Percentiles rank a stretch among this genome's conserved stretches.
These are phyloP conservation scores for Trichoderma sp. DNA, from an alignment of 2,329 filamentous ascomycete genomes.

Conservation along the genomic window DNA sequence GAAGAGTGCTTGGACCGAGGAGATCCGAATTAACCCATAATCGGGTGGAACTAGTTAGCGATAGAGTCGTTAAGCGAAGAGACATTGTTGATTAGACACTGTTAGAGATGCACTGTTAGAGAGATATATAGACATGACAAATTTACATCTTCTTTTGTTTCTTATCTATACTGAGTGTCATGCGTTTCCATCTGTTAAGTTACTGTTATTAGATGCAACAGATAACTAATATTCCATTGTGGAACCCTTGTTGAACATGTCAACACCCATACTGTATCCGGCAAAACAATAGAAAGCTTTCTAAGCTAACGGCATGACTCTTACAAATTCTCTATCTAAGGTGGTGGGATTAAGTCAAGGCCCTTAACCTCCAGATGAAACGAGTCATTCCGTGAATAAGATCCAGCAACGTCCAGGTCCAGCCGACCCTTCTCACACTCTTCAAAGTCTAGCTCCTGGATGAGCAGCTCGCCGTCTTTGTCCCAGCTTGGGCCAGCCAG, in stretches of 20 bases:
- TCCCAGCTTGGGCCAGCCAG: not conserved
- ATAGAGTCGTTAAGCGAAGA: not conserved
- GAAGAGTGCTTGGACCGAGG: conserved; percentile 11
- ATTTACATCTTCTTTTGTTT: not conserved
- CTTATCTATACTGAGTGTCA: not conserved
- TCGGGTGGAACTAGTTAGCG: not conserved
- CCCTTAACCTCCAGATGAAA: not conserved
- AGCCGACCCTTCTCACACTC: conserved; percentile 2
- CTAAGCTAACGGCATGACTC: not conserved
- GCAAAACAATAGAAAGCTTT: not conserved
- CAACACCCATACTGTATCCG: not conserved
- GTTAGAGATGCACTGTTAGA: not conserved
- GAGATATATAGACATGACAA: not conserved
- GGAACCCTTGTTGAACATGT: not conserved
- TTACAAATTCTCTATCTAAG: not conserved
- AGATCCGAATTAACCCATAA: conserved; percentile 14
- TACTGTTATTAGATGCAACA: not conserved
- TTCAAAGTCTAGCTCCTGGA: not conserved
- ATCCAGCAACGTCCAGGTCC: conserved; percentile 11
- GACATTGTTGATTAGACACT: not conserved
- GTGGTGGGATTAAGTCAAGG: conserved; percentile 5
- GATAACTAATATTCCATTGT: not conserved
- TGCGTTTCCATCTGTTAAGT: not conserved
- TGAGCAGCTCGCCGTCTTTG: not conserved
- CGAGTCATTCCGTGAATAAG: conserved; percentile 12